A percentile compares a stretch with the other conserved stretches of the same genome.
Conservation (phyloP, 768 basidiomycete species). For the Exsudoporus frostii region DNA sequence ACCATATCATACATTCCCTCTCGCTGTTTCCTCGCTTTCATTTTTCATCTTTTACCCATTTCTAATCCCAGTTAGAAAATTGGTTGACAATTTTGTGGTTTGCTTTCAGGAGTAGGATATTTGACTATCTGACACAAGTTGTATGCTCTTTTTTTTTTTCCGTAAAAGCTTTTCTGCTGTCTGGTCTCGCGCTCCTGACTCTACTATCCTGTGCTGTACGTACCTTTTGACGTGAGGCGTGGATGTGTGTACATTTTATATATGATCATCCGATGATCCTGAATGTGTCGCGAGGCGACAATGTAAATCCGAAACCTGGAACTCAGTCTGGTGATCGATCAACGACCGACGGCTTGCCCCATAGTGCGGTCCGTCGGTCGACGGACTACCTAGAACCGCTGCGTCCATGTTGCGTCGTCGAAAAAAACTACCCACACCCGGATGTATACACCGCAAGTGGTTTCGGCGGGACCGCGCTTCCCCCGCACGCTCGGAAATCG, state of each 20-base stretch:
- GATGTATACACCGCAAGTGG: too few species aligned
- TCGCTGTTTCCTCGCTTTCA: background rate
- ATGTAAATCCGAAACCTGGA: too few species aligned
- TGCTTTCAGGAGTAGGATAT: conserved; percentile 9
- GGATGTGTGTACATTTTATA: background rate
- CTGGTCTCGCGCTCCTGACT: background rate
- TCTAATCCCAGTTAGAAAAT: background rate
- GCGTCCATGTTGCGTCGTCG: too few species aligned
- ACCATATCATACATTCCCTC: background rate
- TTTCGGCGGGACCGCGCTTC: too few species aligned
- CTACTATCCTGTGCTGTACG: background rate
- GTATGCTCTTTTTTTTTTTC: background rate
- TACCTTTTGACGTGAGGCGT: background rate
- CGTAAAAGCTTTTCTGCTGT: background rate
- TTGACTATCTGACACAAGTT: background rate
- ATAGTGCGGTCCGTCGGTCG: too few species aligned
- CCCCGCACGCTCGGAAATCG: too few species aligned
- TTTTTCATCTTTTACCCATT: background rate
- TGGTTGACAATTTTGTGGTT: background rate
- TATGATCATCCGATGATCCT: background rate
- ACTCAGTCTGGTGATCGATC: too few species aligned
- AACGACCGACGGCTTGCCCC: too few species aligned
- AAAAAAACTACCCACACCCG: too few species aligned
- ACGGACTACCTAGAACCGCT: too few species aligned
- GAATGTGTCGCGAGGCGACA: background rate